Conservation (phyloP, 768 basidiomycete genomes). For the Mycena venus region DNA sequence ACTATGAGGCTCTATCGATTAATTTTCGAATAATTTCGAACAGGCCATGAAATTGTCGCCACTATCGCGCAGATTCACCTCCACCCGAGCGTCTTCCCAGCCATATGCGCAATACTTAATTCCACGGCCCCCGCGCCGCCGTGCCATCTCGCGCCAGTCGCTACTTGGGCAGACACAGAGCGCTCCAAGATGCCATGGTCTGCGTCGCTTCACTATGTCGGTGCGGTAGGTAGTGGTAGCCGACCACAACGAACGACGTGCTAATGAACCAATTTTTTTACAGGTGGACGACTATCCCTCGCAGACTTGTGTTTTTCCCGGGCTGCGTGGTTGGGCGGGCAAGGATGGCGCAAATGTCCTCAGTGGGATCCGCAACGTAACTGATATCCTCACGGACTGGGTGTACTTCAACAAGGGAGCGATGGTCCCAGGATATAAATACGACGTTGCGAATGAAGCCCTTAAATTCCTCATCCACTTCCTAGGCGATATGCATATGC, state of each 20-base stretch:
- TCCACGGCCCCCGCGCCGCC: constrained; percentile 55
- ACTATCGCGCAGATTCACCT: constrained; percentile 96
- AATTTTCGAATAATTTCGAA: background rate
- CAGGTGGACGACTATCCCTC: constrained; percentile 81
- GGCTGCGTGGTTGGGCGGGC: constrained; percentile 80
- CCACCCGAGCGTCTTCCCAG: constrained; percentile 75
- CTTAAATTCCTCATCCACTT: constrained; percentile 95
- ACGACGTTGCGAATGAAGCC: constrained; percentile 74
- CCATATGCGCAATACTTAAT: constrained; percentile 81
- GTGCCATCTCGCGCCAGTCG: constrained; percentile 89
- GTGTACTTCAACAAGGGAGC: constrained; percentile 31
- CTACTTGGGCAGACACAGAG: constrained; percentile 89
- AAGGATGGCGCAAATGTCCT: constrained; percentile 72
- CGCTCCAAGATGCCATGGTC: constrained; percentile 79
- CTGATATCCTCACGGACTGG: constrained; percentile 64
- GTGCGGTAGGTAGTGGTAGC: too few relatives aligned
- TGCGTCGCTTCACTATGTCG: too few relatives aligned
- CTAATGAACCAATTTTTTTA: too few relatives aligned
- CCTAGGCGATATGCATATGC: constrained; percentile 93
- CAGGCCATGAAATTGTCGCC: constrained; percentile 93
- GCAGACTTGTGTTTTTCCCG: constrained; percentile 82
- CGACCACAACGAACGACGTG: too few relatives aligned
- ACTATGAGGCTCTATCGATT: too few relatives aligned
- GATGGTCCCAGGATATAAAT: constrained; percentile 36
- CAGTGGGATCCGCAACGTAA: constrained; percentile 83